phyloP scores from a whole-genome alignment of 257 asterid species.

The Dorcoceras hygrometricum region DNA sequence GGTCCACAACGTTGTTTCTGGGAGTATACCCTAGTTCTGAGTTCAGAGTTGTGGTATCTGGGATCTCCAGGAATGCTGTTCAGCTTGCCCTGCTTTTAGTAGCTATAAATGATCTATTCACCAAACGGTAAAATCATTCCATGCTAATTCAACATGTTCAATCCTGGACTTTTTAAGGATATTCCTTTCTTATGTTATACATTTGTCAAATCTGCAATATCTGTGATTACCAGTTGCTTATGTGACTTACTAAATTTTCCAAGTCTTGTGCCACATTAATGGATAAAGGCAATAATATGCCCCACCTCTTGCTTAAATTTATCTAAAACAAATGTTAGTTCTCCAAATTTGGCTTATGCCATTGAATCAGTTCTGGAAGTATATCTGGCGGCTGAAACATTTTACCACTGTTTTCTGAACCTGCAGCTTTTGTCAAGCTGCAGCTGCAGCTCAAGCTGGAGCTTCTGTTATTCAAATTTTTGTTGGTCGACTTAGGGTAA shows the following conservation, averaged over 20 bases:
- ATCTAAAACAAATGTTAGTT: background rate
- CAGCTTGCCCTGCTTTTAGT: background rate
- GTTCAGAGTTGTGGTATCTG: background rate
- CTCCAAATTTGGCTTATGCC: background rate
- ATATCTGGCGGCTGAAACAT: slow-evolving; percentile 3
- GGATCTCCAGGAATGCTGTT: background rate
- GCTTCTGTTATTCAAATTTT: slow-evolving; percentile 96
- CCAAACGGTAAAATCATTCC: background rate
- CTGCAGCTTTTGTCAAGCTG: slow-evolving; percentile 89
- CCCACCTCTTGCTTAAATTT: slow-evolving; percentile 1
- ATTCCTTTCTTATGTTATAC: background rate
- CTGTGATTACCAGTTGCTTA: background rate
- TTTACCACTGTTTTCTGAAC: slow-evolving; percentile 26
- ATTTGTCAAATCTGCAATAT: background rate
- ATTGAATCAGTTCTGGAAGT: background rate
- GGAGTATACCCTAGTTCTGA: background rate
- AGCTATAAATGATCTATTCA: background rate
- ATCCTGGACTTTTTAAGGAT: background rate
- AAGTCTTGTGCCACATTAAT: background rate
- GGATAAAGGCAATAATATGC: background rate
- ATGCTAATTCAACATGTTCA: background rate
- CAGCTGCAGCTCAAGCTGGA: slow-evolving; percentile 99
- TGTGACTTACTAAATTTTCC: background rate
- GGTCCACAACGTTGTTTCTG: background rate
- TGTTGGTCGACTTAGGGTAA: slow-evolving; percentile 98